phyloP scores from a whole-genome alignment of 768 basidiomycete genomes.

The Leccinum disarticulatum region DNA sequence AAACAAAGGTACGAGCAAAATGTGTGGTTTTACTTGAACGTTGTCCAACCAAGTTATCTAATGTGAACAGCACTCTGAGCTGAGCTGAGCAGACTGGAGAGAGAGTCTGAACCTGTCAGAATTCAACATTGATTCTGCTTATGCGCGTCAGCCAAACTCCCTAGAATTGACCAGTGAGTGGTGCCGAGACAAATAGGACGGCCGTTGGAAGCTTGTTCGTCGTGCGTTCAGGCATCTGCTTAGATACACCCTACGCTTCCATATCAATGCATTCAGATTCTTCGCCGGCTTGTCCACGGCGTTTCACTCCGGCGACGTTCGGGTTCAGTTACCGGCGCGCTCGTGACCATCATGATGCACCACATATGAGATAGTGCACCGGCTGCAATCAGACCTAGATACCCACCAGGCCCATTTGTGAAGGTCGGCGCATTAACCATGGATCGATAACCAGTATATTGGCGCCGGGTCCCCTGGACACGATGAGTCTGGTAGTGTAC shows the following conservation, averaged over 20 bases:
- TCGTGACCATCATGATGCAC: neutral
- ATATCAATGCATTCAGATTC: neutral
- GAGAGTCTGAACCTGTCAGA: neutral
- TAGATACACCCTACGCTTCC: neutral
- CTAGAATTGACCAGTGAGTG: no score
- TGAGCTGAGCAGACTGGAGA: no score
- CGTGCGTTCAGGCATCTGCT: neutral
- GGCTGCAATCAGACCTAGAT: neutral
- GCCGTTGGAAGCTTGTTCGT: neutral
- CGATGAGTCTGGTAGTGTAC: no score
- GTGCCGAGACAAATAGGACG: neutral
- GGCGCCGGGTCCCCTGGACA: neutral
- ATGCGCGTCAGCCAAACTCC: neutral
- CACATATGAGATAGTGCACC: neutral
- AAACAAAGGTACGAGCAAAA: neutral
- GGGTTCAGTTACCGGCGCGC: neutral
- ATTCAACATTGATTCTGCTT: neutral
- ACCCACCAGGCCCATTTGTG: neutral
- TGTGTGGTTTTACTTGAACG: neutral
- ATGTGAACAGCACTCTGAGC: neutral
- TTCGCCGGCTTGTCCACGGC: neutral
- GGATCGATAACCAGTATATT: neutral
- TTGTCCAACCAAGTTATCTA: neutral
- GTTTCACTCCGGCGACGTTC: neutral
- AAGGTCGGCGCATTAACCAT: neutral